phyloP scores from a whole-genome alignment of 495 filamentous ascomycete species.

The Trichocladium antarcticum region DNA sequence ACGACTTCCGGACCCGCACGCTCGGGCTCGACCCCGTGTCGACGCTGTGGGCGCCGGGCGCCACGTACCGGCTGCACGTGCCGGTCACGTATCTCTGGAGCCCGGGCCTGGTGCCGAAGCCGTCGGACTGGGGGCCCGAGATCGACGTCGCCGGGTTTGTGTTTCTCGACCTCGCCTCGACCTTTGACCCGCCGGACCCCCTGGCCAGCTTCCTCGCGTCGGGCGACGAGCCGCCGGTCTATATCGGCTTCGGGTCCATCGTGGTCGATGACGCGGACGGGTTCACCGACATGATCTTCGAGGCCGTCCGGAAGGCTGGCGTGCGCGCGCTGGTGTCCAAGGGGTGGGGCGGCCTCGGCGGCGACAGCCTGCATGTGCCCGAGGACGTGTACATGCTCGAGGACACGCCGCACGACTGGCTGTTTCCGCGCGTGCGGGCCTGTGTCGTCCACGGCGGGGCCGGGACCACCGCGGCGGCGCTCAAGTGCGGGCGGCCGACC shows the following conservation, averaged over 20 bases:
- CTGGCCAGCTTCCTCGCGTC: constrained; percentile 52
- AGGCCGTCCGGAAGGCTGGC: constrained; percentile 47
- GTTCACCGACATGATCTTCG: constrained; percentile 52
- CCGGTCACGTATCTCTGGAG: constrained; percentile 77
- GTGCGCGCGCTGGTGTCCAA: constrained; percentile 54
- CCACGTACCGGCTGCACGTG: constrained; percentile 52
- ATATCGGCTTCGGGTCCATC: constrained; percentile 60
- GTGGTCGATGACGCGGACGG: constrained; percentile 55
- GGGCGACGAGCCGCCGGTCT: constrained; percentile 46
- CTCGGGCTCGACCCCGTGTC: constrained; percentile 57
- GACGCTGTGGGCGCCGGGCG: constrained; percentile 53
- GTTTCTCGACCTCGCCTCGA: constrained; percentile 53
- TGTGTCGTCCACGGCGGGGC: constrained; percentile 58
- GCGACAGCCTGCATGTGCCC: constrained; percentile 39
- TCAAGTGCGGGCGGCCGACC: constrained; percentile 53
- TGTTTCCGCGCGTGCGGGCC: constrained; percentile 49
- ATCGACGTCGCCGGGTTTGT: constrained; percentile 65
- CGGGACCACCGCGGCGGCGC: constrained; percentile 54
- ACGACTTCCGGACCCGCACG: constrained; percentile 55
- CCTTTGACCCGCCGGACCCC: constrained; percentile 52
- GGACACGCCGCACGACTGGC: constrained; percentile 58
- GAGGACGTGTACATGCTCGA: constrained; percentile 53
- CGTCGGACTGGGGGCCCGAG: constrained; percentile 61
- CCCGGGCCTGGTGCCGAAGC: constrained; percentile 69
- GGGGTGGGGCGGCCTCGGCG: constrained; percentile 57